phyloP scores from a whole-genome alignment of 768 basidiomycete species.

The Tricholoma flavovirens region DNA sequence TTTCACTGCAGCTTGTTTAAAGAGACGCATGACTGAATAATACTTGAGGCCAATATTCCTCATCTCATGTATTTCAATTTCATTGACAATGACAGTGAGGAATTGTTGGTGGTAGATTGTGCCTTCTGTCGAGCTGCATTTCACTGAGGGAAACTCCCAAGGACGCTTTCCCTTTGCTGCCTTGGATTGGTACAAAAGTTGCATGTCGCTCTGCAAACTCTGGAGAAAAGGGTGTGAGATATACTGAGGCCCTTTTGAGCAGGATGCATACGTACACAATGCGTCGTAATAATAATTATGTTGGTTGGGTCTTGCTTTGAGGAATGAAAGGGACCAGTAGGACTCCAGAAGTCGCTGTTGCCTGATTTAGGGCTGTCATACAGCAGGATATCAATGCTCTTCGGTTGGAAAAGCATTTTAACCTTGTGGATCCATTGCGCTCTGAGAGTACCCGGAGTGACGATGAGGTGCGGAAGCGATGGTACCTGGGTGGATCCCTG shows the following conservation, averaged over 20 bases:
- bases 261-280: background rate
- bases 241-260: too few relatives aligned
- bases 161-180: slow-evolving; percentile 3
- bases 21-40: slow-evolving; percentile 7
- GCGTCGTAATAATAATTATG: background rate
- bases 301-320: slow-evolving; percentile 3
- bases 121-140: background rate
- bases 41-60: slow-evolving; percentile 13
- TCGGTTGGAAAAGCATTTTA: slow-evolving; percentile 8
- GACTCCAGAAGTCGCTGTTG: background rate
- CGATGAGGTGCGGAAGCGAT: too few relatives aligned
- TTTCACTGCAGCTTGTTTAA: slow-evolving; percentile 5
- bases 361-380: slow-evolving; percentile 13
- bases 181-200: slow-evolving; percentile 1
- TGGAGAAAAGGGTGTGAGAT: too few relatives aligned
- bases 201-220: slow-evolving; percentile 10
- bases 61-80: slow-evolving; percentile 19
- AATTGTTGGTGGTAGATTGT: slow-evolving; percentile 14
- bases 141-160: slow-evolving; percentile 13
- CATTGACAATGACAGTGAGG: slow-evolving; percentile 15
- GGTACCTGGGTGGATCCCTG: too few relatives aligned
- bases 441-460: too few relatives aligned
- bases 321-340: too few relatives aligned
- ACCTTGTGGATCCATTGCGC: too few relatives aligned
- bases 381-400: slow-evolving; percentile 20